These are phyloP conservation scores for Magnolia sinica DNA, from an alignment of 164 flowering plant species.

Conservation along the genomic window DNA sequence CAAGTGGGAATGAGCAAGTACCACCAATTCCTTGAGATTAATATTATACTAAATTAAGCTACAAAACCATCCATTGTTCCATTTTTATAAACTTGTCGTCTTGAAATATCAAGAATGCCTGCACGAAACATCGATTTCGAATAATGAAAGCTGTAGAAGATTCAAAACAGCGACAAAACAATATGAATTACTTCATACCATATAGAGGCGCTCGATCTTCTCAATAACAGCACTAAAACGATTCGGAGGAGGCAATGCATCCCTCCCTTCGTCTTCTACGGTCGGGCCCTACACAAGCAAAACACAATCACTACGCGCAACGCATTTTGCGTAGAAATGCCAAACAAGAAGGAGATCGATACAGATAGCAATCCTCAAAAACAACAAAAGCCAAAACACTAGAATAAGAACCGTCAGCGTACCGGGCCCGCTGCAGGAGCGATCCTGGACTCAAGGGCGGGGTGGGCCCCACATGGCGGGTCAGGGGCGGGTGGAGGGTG, in stretches of 20 bases:
- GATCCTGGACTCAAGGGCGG: constrained; percentile 48
- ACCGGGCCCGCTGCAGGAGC: constrained; percentile 27
- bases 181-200: constrained; percentile 40
- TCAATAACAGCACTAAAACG: constrained; percentile 92
- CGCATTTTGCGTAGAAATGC: background rate
- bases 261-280: constrained; percentile 44
- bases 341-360: background rate
- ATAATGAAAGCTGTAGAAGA: background rate
- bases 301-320: background rate
- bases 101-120: background rate
- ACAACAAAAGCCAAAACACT: background rate
- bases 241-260: constrained; percentile 53
- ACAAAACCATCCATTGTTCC: background rate
- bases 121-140: background rate
- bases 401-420: background rate
- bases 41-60: background rate
- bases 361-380: background rate
- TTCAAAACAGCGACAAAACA: background rate
- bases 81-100: background rate
- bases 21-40: too few relatives aligned
- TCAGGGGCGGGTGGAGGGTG: constrained; percentile 27
- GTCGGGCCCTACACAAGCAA: constrained; percentile 33
- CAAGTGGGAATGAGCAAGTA: too few relatives aligned
- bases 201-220: constrained; percentile 91
- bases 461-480: constrained; percentile 37